These are phyloP conservation scores for Jatropha multifida DNA, from an alignment of 441 rosid species.

Conservation along the genomic window DNA sequence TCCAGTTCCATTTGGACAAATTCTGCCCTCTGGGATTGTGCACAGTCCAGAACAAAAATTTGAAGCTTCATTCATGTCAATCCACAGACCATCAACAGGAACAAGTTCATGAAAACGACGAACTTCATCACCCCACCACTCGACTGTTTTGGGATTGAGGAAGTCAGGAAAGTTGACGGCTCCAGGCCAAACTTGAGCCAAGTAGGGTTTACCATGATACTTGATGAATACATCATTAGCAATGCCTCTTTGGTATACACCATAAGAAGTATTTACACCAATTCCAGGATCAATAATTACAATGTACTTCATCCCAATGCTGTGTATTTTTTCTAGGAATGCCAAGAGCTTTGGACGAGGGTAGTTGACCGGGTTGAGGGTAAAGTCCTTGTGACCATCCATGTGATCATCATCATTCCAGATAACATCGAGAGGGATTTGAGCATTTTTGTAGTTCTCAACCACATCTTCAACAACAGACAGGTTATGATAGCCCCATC, in stretches of 20 bases:
- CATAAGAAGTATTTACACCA: constrained; percentile 71
- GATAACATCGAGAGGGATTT: constrained; percentile 92
- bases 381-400: constrained; percentile 93
- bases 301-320: constrained; percentile 87
- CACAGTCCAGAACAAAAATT: constrained; percentile 86
- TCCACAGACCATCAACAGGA: constrained; percentile 92
- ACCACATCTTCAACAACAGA: constrained; percentile 96
- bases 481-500: constrained; percentile 98
- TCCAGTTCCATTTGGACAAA: constrained; percentile 78
- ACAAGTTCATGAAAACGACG: constrained; percentile 88
- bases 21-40: constrained; percentile 61
- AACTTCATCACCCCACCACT: constrained; percentile 94
- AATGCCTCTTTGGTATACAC: constrained; percentile 71
- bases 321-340: constrained; percentile 78
- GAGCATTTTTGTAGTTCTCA: constrained; percentile 68
- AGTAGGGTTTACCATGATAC: constrained; percentile 73
- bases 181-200: constrained; percentile 99
- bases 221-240: constrained; percentile 90
- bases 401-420: constrained; percentile 99
- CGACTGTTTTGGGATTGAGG: constrained; percentile 86
- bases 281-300: constrained; percentile 98
- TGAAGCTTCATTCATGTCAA: constrained; percentile 96
- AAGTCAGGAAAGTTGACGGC: constrained; percentile 92
- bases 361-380: constrained; percentile 62
- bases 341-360: constrained; percentile 81